A percentile compares a stretch with the other conserved stretches of the same genome.
These are phyloP conservation scores for Ilex aquifolium DNA, from an alignment of 257 asterid genomes.

Conservation along the genomic window DNA sequence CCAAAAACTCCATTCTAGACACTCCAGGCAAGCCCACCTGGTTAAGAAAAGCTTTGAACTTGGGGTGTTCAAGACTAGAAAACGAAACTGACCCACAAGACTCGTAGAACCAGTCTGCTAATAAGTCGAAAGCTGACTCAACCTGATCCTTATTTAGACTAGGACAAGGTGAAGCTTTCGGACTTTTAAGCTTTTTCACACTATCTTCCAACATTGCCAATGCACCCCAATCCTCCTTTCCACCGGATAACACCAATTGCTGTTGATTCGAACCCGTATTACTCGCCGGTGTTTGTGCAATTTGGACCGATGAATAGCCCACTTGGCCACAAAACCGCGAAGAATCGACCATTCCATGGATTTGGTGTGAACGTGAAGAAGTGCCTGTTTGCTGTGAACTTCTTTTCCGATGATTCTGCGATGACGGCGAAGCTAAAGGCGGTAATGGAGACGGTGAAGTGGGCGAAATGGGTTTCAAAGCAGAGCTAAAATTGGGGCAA, in stretches of 20 bases:
- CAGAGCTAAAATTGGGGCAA: conserved; percentile 50
- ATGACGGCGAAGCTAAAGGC: conserved; percentile 68
- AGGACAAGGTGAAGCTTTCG: conserved; percentile 51
- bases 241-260: conserved; percentile 61
- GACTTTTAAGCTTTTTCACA: conserved; percentile 73
- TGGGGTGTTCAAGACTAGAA: conserved; percentile 74
- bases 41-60: conserved; percentile 63
- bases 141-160: conserved; percentile 54
- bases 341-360: conserved; percentile 32
- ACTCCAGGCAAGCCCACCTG: conserved; percentile 72
- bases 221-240: conserved; percentile 76
- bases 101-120: conserved; percentile 83
- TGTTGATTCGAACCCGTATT: conserved; percentile 21
- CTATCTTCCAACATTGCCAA: conserved; percentile 79
- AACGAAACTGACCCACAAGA: conserved; percentile 57
- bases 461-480: conserved; percentile 31
- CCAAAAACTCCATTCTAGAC: conserved; percentile 45
- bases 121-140: conserved; percentile 42
- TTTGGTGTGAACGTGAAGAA: conserved; percentile 38
- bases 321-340: conserved; percentile 13
- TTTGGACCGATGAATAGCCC: conserved; percentile 9
- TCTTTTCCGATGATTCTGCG: conserved; percentile 58
- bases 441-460: conserved; percentile 35
- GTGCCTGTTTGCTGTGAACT: conserved; percentile 31
- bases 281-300: conserved; percentile 6